Evolutionary conservation across 805 yeast genomes (phyloP).

Genomic region (Hanseniaspora pseudoguilliermondii): DNA sequence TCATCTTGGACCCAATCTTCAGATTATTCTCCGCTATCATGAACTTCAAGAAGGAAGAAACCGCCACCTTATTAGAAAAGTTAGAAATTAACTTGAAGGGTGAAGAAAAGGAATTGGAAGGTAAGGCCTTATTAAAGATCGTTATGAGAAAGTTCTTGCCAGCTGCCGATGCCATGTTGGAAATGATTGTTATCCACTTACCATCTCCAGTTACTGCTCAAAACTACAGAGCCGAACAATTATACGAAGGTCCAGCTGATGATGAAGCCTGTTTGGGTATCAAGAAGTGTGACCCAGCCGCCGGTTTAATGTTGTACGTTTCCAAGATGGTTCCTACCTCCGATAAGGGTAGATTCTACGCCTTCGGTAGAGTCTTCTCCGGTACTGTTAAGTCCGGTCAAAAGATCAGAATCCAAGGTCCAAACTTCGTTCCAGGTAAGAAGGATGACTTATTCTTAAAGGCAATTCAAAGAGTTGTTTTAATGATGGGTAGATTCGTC

Average conservation of each 20-base stretch:
- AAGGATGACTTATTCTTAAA: conserved; percentile 94
- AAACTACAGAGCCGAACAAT: conserved; percentile 95
- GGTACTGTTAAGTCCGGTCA: conserved; percentile 98
- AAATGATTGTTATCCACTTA: conserved; percentile 95
- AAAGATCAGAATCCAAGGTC: conserved; percentile 99
- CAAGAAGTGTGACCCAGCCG: conserved; percentile 96
- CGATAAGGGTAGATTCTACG: conserved; percentile 99
- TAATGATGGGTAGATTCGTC: conserved; percentile 98
- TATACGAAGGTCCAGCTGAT: conserved; percentile 96
- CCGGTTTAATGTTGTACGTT: conserved; percentile 96
- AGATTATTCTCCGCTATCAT: conserved; percentile 91
- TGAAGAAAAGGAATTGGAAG: conserved; percentile 97
- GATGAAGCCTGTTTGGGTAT: conserved; percentile 84
- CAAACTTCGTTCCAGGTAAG: conserved; percentile 97
- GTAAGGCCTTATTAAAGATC: conserved; percentile 94
- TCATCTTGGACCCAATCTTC: conserved; percentile 97
- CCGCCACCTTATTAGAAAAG: conserved; percentile 80
- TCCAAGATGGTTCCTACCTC: conserved; percentile 99
- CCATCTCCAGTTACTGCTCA: conserved; percentile 99
- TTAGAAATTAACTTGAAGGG: conserved; percentile 86
- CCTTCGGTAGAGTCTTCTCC: conserved; percentile 99
- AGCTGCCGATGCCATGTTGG: conserved; percentile 98
- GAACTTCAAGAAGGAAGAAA: conserved; percentile 98
- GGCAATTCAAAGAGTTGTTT: conserved; percentile 97
- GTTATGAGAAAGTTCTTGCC: conserved; percentile 99